These are phyloP conservation scores for Ampelocalamus luodianensis DNA, from an alignment of 176 grass and related monocot genomes.

Conservation along the genomic window DNA sequence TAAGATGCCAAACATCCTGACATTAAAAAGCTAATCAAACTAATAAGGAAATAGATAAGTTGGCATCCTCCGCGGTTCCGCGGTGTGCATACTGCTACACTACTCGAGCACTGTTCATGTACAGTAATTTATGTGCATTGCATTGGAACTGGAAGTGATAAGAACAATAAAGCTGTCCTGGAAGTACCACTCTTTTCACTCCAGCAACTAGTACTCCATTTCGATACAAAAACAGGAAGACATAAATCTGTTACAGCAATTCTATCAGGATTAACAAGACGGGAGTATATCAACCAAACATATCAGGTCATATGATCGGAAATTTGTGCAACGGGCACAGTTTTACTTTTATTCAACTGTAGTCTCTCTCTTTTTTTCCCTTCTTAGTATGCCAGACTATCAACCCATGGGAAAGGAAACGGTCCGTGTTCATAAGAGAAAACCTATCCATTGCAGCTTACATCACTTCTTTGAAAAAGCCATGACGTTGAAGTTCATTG, in stretches of 20 bases:
- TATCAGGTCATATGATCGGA: not conserved
- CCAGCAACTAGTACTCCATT: not conserved
- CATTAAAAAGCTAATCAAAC: too few relatives aligned
- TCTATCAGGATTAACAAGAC: slow-evolving; percentile 9
- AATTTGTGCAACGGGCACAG: not conserved
- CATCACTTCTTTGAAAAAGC: slow-evolving; percentile 54
- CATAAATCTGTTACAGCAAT: not conserved
- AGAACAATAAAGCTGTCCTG: not conserved
- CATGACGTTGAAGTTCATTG: slow-evolving; percentile 85
- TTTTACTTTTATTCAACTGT: slow-evolving; percentile 16
- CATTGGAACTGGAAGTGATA: too few relatives aligned
- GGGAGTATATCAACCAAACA: slow-evolving; percentile 1
- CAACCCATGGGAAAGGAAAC: not conserved
- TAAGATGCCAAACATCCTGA: too few relatives aligned
- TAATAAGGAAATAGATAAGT: too few relatives aligned
- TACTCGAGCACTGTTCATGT: too few relatives aligned
- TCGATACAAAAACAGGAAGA: not conserved
- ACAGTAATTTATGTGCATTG: too few relatives aligned
- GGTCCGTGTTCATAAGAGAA: not conserved
- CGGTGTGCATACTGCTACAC: too few relatives aligned
- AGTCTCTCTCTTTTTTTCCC: not conserved
- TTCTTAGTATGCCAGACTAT: not conserved
- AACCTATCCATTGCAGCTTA: not conserved
- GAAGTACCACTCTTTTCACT: not conserved
- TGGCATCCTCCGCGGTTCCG: too few relatives aligned